Evolutionary conservation across 768 basidiomycete species (phyloP).

Genomic region (Termitomyces bulborhizus): DNA sequence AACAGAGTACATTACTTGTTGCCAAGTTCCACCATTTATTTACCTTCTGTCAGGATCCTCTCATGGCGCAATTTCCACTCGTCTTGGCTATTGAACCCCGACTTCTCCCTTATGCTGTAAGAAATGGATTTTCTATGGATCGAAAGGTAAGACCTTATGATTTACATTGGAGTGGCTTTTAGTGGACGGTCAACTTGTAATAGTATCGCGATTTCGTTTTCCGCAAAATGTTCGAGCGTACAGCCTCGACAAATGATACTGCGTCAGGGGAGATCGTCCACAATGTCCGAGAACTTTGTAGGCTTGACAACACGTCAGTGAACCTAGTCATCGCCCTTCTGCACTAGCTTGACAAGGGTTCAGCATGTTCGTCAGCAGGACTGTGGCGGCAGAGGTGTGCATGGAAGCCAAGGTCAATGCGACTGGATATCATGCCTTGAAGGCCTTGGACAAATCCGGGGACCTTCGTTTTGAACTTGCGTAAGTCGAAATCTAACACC

Average conservation of each 20-base stretch:
- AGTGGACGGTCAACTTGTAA: neutral
- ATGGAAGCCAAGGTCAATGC: constrained; percentile 77
- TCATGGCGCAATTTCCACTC: constrained; percentile 73
- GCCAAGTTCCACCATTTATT: constrained; percentile 6
- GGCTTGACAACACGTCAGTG: constrained; percentile 59
- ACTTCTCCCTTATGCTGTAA: constrained; percentile 62
- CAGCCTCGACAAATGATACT: constrained; percentile 39
- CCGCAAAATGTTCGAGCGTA: constrained; percentile 77
- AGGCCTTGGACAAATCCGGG: constrained; percentile 57
- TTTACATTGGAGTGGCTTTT: neutral
- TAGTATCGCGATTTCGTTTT: constrained; percentile 86
- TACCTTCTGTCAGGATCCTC: constrained; percentile 49
- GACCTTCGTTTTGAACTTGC: constrained; percentile 62
- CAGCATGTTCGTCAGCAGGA: constrained; percentile 79
- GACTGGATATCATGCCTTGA: constrained; percentile 61
- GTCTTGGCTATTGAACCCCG: constrained; percentile 73
- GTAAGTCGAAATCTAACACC: constrained; percentile 29
- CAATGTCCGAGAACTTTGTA: constrained; percentile 68
- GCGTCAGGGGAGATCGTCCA: constrained; percentile 57
- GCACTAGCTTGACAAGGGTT: constrained; percentile 6
- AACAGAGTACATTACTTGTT: constrained; percentile 43
- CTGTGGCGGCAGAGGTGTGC: constrained; percentile 77
- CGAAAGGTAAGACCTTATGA: constrained; percentile 43
- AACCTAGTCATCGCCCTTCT: constrained; percentile 1
- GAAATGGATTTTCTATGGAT: constrained; percentile 77